Base-by-base conservation (phyloP, 1,284 basidiomycete species). In the Volvariella surrecta region DNA sequence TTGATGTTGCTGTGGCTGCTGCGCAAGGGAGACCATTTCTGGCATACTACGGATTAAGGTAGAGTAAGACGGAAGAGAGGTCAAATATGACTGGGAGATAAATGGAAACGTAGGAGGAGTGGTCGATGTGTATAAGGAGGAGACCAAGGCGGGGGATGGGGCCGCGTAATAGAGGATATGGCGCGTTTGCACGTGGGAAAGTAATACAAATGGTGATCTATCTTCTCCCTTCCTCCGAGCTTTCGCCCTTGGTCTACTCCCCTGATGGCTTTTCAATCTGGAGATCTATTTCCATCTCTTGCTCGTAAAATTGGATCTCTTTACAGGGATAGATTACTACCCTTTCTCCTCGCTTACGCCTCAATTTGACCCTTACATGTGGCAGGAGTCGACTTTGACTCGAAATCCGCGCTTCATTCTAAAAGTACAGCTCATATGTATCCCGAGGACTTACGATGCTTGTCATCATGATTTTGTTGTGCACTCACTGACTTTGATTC, bases 1-100 rank as follows among this genome's bases (percentile, higher is more conserved):
- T 37, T 72, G 70, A 42, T 76, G 70, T 57, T 83, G 72, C 42
- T 71, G 71, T 34, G 80, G 80, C 24, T 58, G 56, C 56, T 59
- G 56, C 4, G 58, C 50, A 41, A 60, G 49, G 22, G 62, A 58
- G 31, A 59, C 53, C 58, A 64, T 64, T 37, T 52, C 52, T 7
- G 54, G 51, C 56, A 58, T 58, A 28, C 9, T 47, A 24, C n/a
- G 16, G 32, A 24, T 7, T 24, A 21, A 40, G 24, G 18, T 28
- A 44, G 38, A 42, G 38, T 21, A 15, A 15, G 30, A n/a, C n/a
- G 32, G 34, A 40, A 28, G 38, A 22, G 34, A 35, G 35, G n/a
- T 42, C 31, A 32, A 24, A 22, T 32, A 19, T 41, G 24, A 28
- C 11, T 28, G 24, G 35, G 39, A 44, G 35, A 43, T 24, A 35